A percentile compares a stretch with the other conserved stretches of the same genome.
These are phyloP conservation scores for Arthrobotrys megalospora DNA, from an alignment of 2,329 filamentous ascomycete genomes.

Conservation along the genomic window DNA sequence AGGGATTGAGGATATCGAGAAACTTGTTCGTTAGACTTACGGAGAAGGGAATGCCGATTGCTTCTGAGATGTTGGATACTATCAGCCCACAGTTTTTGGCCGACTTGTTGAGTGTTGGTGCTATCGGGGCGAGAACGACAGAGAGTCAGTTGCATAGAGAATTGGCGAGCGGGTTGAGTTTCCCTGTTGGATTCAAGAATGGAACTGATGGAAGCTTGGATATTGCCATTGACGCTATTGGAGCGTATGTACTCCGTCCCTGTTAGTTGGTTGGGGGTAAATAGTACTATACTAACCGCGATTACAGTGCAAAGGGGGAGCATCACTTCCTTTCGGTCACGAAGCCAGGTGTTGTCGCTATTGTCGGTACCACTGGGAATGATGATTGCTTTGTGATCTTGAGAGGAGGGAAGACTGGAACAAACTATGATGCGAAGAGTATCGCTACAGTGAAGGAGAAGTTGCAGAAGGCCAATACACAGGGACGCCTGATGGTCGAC, in stretches of 20 bases:
- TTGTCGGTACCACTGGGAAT: conserved; percentile 92
- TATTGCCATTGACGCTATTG: conserved; percentile 96
- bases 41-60: conserved; percentile 89
- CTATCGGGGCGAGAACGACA: conserved; percentile 94
- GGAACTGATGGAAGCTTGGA: conserved; percentile 92
- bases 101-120: conserved; percentile 93
- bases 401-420: conserved; percentile 89
- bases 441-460: conserved; percentile 84
- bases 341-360: conserved; percentile 95
- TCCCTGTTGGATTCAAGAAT: conserved; percentile 99
- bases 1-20: conserved; percentile 91
- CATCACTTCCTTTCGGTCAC: conserved; percentile 99
- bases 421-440: conserved; percentile 91
- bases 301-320: conserved; percentile 64
- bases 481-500: conserved; percentile 95
- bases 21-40: conserved; percentile 95
- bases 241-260: conserved; percentile 71
- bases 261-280: not conserved
- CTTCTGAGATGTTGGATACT: conserved; percentile 98
- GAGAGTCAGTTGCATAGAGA: conserved; percentile 97
- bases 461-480: conserved; percentile 84
- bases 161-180: conserved; percentile 92
- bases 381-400: conserved; percentile 98
- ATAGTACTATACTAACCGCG: not conserved
- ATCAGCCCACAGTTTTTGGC: conserved; percentile 98